These are phyloP conservation scores for Diplodia sapinea DNA, from an alignment of 2,329 filamentous ascomycete species.

Conservation along the genomic window DNA sequence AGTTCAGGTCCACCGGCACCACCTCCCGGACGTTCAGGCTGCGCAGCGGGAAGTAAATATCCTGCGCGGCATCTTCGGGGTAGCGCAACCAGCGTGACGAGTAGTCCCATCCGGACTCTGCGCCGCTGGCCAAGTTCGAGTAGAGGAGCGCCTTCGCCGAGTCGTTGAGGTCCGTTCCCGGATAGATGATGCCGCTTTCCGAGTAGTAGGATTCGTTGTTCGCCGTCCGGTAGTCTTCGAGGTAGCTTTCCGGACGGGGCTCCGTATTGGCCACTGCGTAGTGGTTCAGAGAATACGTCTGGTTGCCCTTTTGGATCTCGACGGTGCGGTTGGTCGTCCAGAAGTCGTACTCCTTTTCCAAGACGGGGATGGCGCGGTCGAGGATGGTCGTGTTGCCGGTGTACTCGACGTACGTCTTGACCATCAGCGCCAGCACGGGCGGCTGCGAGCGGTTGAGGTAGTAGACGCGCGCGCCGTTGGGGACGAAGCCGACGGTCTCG, in stretches of 20 bases:
- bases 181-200: slow-evolving; percentile 63
- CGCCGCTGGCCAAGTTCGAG: slow-evolving; percentile 66
- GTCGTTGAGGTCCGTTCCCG: slow-evolving; percentile 59
- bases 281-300: slow-evolving; percentile 63
- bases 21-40: slow-evolving; percentile 65
- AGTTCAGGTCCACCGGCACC: slow-evolving; percentile 70
- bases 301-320: slow-evolving; percentile 53
- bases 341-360: slow-evolving; percentile 69
- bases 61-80: slow-evolving; percentile 63
- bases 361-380: slow-evolving; percentile 64
- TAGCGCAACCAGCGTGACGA: slow-evolving; percentile 63
- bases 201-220: slow-evolving; percentile 69
- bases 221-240: slow-evolving; percentile 69
- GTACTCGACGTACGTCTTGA: slow-evolving; percentile 67
- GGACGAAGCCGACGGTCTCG: slow-evolving; percentile 68
- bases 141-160: slow-evolving; percentile 62
- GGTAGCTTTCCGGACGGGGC: slow-evolving; percentile 70
- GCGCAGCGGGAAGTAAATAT: slow-evolving; percentile 69
- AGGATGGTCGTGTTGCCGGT: slow-evolving; percentile 68
- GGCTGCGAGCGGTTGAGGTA: slow-evolving; percentile 73
- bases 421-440: slow-evolving; percentile 70
- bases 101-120: slow-evolving; percentile 72
- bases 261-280: slow-evolving; percentile 69
- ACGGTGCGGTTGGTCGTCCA: slow-evolving; percentile 67
- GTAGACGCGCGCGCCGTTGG: slow-evolving; percentile 71